A percentile compares a stretch with the other conserved stretches of the same genome.
Conservation (phyloP, 2,329 filamentous ascomycete species). For the Alternaria hordeiaustralica region DNA sequence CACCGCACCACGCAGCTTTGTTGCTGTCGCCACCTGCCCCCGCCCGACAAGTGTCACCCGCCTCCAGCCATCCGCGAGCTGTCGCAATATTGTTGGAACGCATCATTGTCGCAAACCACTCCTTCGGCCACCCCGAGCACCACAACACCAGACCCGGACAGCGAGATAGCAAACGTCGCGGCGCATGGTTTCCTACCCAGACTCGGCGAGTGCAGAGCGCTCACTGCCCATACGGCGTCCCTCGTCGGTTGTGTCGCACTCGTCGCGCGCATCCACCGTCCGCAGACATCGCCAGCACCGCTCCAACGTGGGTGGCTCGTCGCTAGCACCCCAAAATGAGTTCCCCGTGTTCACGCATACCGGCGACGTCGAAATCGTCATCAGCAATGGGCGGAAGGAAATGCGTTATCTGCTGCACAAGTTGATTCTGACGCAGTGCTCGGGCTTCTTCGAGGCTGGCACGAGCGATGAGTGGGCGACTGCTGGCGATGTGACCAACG, state of each 20-base stretch:
- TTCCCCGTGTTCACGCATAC: constrained; percentile 90
- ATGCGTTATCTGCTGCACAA: constrained; percentile 87
- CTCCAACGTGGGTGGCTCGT: constrained; percentile 75
- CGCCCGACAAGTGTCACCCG: constrained; percentile 20
- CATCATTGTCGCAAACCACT: constrained; percentile 5
- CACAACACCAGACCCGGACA: constrained; percentile 7
- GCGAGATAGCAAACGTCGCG: constrained; percentile 8
- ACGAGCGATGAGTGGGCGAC: constrained; percentile 79
- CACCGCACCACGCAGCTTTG: constrained; percentile 40
- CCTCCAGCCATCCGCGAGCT: constrained; percentile 19
- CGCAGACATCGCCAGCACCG: constrained; percentile 78
- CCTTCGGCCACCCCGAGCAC: constrained; percentile 8
- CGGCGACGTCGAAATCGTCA: constrained; percentile 89
- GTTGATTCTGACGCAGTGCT: constrained; percentile 86
- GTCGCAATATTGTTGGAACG: constrained; percentile 4
- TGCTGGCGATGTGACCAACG: constrained; percentile 39
- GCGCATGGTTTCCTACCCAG: constrained; percentile 69
- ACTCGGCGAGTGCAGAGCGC: constrained; percentile 58
- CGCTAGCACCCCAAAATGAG: constrained; percentile 80
- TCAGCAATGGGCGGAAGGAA: constrained; percentile 73
- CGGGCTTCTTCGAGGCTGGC: constrained; percentile 90
- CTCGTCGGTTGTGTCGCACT: constrained; percentile 67
- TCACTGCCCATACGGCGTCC: constrained; percentile 66
- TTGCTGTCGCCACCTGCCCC: constrained; percentile 30
- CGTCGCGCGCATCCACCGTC: constrained; percentile 58